Conservation (phyloP, 768 basidiomycete species). For the Mycena pura region DNA sequence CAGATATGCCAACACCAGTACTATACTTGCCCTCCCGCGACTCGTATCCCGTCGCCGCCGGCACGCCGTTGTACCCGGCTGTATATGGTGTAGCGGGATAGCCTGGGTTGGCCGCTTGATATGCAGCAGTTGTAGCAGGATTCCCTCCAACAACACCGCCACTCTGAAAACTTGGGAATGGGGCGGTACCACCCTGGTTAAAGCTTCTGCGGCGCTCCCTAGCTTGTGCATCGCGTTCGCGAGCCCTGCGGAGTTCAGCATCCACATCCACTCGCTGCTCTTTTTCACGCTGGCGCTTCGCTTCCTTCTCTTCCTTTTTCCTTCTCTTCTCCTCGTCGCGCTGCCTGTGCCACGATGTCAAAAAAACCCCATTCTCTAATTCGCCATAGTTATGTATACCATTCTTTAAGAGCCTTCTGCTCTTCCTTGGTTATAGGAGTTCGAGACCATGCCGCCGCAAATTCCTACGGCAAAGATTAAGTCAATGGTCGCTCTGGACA, state of each 20-base stretch:
- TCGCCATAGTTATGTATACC: conserved; percentile 40
- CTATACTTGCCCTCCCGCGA: conserved; percentile 42
- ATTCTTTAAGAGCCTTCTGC: conserved; percentile 50
- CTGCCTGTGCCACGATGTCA: conserved; percentile 43
- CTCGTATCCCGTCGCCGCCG: conserved; percentile 27
- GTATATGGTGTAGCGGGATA: conserved; percentile 33
- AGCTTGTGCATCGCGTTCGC: conserved; percentile 59
- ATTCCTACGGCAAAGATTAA: conserved; percentile 50
- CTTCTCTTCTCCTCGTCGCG: conserved; percentile 51
- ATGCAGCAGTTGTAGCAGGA: conserved; percentile 13
- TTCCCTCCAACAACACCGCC: conserved; percentile 32
- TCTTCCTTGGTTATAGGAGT: conserved; percentile 47
- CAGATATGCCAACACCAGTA: conserved; percentile 35
- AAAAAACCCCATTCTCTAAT: background rate
- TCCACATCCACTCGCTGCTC: conserved; percentile 58
- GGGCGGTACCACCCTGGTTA: conserved; percentile 45
- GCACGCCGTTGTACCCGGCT: conserved; percentile 28
- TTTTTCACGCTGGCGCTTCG: conserved; percentile 56
- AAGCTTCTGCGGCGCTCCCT: conserved; percentile 64
- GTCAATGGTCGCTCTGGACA: conserved; percentile 7
- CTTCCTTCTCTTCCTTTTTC: conserved; percentile 54
- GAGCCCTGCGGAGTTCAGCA: conserved; percentile 60
- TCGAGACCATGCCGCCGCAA: conserved; percentile 62
- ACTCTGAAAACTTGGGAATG: conserved; percentile 40
- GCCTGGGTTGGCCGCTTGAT: conserved; percentile 8